These are phyloP conservation scores for Aspergillus carbonarius DNA, from an alignment of 2,329 filamentous ascomycete genomes.

Conservation along the genomic window DNA sequence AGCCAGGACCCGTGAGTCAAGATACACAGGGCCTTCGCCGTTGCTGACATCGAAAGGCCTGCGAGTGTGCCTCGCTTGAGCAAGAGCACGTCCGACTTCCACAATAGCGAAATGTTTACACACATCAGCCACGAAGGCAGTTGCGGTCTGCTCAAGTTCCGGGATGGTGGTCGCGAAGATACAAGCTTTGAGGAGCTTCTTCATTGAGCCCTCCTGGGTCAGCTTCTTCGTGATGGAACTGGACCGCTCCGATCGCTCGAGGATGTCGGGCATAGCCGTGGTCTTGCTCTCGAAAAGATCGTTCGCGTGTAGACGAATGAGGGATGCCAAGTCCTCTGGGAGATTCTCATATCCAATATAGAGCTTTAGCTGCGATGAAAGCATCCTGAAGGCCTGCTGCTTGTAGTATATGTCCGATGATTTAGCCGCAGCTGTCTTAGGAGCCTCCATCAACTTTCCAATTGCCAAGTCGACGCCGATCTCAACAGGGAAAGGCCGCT, in stretches of 20 bases:
- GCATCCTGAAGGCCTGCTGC: slow-evolving; percentile 82
- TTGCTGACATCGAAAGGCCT: slow-evolving; percentile 80
- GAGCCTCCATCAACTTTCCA: slow-evolving; percentile 77
- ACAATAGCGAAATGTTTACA: slow-evolving; percentile 88
- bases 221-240: slow-evolving; percentile 85
- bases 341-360: slow-evolving; percentile 83
- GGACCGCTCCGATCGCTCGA: slow-evolving; percentile 74
- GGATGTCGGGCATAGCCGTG: slow-evolving; percentile 63
- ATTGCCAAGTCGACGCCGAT: slow-evolving; percentile 88
- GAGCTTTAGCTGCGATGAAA: slow-evolving; percentile 86
- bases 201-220: slow-evolving; percentile 76
- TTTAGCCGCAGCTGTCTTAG: slow-evolving; percentile 60
- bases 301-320: slow-evolving; percentile 84
- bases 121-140: slow-evolving; percentile 72
- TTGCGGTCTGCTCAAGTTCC: slow-evolving; percentile 74
- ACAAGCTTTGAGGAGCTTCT: slow-evolving; percentile 83
- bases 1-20: slow-evolving; percentile 83
- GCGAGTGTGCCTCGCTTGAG: slow-evolving; percentile 71
- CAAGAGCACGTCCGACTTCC: slow-evolving; percentile 82
- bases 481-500: slow-evolving; percentile 81
- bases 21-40: slow-evolving; percentile 81
- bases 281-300: slow-evolving; percentile 76
- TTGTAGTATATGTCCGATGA: slow-evolving; percentile 84
- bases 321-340: slow-evolving; percentile 81
- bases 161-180: slow-evolving; percentile 82